These are phyloP conservation scores for Leucocoprinus birnbaumii DNA, from an alignment of 768 basidiomycete species.

Conservation along the genomic window DNA sequence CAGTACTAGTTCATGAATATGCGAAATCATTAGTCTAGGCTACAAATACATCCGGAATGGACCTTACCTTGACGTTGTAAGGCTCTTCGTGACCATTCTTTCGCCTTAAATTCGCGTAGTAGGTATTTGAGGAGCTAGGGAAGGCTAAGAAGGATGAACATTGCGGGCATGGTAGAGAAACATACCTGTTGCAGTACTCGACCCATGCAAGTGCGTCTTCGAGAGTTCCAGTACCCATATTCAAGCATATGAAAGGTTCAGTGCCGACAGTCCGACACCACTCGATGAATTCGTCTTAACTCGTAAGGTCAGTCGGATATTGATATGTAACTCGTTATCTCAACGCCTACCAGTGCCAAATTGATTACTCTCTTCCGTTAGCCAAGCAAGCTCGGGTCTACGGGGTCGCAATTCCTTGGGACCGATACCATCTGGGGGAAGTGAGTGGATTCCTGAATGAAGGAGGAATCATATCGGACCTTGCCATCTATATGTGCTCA, in stretches of 20 bases:
- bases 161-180: too few species aligned
- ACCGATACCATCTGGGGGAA: constrained; percentile 45
- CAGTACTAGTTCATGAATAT: constrained; percentile 28
- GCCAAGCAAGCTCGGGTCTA: constrained; percentile 60
- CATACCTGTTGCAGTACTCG: constrained; percentile 59
- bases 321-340: too few species aligned
- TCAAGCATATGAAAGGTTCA: constrained; percentile 59
- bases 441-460: neutral
- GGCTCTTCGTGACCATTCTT: constrained; percentile 56
- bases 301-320: neutral
- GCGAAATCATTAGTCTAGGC: neutral
- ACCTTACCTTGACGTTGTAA: constrained; percentile 40
- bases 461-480: constrained; percentile 16
- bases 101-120: constrained; percentile 57
- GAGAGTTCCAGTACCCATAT: constrained; percentile 63
- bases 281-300: constrained; percentile 46
- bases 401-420: constrained; percentile 46
- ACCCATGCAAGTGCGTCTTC: constrained; percentile 60
- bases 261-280: constrained; percentile 49
- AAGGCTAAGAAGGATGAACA: neutral
- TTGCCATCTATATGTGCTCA: constrained; percentile 56
- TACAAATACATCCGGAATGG: too few species aligned
- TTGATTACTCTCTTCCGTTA: constrained; percentile 56
- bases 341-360: constrained; percentile 54
- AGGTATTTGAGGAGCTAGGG: constrained; percentile 32